These are phyloP conservation scores for Trichoderma lentiforme DNA, from an alignment of 2,329 filamentous ascomycete species.

Conservation along the genomic window DNA sequence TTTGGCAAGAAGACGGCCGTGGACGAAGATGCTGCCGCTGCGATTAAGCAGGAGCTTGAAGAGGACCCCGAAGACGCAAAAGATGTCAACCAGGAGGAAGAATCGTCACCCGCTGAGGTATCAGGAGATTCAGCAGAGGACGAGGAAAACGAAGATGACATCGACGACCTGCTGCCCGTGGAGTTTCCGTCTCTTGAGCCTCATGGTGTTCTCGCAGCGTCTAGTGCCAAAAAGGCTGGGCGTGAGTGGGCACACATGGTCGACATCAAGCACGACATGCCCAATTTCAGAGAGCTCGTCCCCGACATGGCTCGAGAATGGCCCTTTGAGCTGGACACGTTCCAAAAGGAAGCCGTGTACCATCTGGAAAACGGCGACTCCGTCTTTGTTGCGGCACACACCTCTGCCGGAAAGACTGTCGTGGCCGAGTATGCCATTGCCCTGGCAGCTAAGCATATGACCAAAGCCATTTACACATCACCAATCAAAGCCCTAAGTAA, in stretches of 20 bases:
- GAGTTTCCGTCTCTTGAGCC: conserved; percentile 92
- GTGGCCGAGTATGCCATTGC: conserved; percentile 98
- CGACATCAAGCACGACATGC: conserved; percentile 85
- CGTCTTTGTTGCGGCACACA: conserved; percentile 96
- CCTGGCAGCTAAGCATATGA: conserved; percentile 96
- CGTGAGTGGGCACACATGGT: conserved; percentile 98
- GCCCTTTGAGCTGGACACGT: conserved; percentile 96
- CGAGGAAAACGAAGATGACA: conserved; percentile 56
- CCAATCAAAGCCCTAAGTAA: conserved; percentile 98
- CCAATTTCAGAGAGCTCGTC: conserved; percentile 91
- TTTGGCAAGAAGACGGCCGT: conserved; percentile 60
- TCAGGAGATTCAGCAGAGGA: conserved; percentile 32
- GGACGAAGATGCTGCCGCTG: conserved; percentile 61
- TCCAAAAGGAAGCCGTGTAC: conserved; percentile 98
- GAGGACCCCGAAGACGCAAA: conserved; percentile 45
- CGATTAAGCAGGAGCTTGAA: conserved; percentile 63
- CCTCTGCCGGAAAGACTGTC: conserved; percentile 95
- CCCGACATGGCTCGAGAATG: conserved; percentile 95
- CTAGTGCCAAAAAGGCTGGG: conserved; percentile 68
- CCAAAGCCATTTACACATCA: conserved; percentile 97
- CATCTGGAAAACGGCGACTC: conserved; percentile 95
- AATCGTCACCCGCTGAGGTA: conserved; percentile 20
- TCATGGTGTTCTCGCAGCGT: conserved; percentile 69
- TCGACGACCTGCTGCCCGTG: conserved; percentile 83
- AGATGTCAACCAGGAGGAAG: conserved; percentile 29